Base-by-base conservation (phyloP, 208 protist species). In the Herpetomonas muscarum region DNA sequence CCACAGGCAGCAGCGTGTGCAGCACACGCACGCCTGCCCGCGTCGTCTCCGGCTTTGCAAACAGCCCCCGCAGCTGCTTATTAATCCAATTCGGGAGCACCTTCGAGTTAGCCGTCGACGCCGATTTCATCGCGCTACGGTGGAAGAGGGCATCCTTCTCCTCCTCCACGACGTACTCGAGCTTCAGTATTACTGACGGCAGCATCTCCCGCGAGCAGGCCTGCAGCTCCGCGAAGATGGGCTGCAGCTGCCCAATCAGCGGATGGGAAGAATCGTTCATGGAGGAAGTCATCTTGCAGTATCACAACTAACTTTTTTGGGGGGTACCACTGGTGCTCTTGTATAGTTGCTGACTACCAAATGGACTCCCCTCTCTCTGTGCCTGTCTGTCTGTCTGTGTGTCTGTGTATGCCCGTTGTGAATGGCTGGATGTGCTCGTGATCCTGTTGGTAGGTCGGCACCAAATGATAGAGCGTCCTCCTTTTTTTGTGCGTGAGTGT, bases 111-210 rank as follows among this genome's bases (percentile, higher is more conserved):
- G 84, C 58, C 13, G 69, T 64, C 4, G 59, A 53, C 0, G 69
- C 60, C 15, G 71, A 70, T 49, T 79, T 79, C 57, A 79, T 62
- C n/a, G 62, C 69, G 48, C 79, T 78, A 7, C 78, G 74, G 41
- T 89, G 78, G 58, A 91, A 85, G 7, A 95, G 77, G 0, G 74
- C 74, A 49, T 95, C 85, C 46, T 79, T 76, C 62, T 95, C 85
- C 37, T 95, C 89, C 59, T 91, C 83, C 37, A 95, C 85, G 22
- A 95, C 72, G 63, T 91, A 86, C 41, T 92, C 74, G 7, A 95
- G 63, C 52, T 90, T 88, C 31, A 81, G 71, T 61, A 95, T 88
- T 24, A 80, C 71, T 34, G 84, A 89, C 1, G 75, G 69, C 5
- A 94, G 47, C 22, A 47, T 60, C 50, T 60, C 57, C 0, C 48